Evolutionary conservation across 345 rosid species (phyloP), one percentile per base, ranked within the genome.

Genomic region (Hypericum perforatum): DNA sequence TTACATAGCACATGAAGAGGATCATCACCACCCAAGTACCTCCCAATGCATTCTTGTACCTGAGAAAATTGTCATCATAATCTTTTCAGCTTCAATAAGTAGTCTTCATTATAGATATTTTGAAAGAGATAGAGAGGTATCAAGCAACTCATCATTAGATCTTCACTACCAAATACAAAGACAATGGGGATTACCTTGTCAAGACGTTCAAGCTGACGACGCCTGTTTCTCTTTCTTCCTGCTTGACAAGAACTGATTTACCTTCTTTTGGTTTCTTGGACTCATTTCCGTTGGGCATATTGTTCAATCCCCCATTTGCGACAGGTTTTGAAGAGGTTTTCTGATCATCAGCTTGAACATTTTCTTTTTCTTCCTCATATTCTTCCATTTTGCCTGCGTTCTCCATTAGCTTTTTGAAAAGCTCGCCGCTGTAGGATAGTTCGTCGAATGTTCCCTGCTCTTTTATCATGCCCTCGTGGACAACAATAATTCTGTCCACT

Each of bases 331-430:
- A 59, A 50, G 76, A 66, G 49, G 69, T 62, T 39, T 67, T 61
- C 46, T 63, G 50, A 63, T 83, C 94, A 53, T 45, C 61, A 22
- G 59, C 60, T 57, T 82, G 77, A 46, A 60, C 76, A 60, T 70
- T 78, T 61, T 67, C 85, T 59, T 70, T 73, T 67, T 82, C 98
- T 64, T 83, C 98, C 14, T 51, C 81, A 64, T 79, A 83, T 43
- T 92, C 97, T 79, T 92, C 98, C 80, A 92, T 83, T 77, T 92
- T 92, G 16, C 98, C 98, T 5, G 98, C 98, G 81, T 92, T 88
- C 81, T 92, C 96, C 96, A 92, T 88, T 37, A 88, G 80, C 76
- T 75, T 88, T 61, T 84, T 89, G 74, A 92, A 92, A 72, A 78
- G 53, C 43, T 65, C 54, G 32, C 97, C 98, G 66, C 58, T 82